These are phyloP conservation scores for Euphorbia corollata DNA, from an alignment of 441 rosid species.

Conservation along the genomic window DNA sequence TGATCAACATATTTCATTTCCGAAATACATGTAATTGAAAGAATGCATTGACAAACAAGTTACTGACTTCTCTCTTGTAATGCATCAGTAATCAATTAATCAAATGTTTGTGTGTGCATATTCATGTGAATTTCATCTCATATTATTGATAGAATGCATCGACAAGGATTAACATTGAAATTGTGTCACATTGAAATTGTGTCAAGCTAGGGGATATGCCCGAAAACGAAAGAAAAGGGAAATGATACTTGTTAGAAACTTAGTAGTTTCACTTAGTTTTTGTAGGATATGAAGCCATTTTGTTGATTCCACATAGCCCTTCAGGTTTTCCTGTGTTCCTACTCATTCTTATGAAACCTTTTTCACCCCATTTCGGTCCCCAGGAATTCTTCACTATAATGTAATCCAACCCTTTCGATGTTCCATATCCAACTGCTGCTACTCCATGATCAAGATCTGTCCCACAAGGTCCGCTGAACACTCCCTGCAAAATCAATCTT, in stretches of 20 bases:
- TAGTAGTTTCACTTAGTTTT: constrained; percentile 24
- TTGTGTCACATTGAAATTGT: constrained; percentile 1
- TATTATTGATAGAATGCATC: constrained; percentile 1
- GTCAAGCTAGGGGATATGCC: not conserved
- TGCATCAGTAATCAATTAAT: not conserved
- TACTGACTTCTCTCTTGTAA: not conserved
- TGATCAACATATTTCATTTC: not conserved
- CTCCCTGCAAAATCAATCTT: constrained; percentile 39
- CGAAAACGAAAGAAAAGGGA: not conserved
- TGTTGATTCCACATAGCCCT: constrained; percentile 75
- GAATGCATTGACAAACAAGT: no score
- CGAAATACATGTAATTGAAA: not conserved
- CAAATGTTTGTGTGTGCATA: not conserved
- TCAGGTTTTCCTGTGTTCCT: constrained; percentile 60
- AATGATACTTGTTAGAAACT: not conserved
- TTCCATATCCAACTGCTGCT: constrained; percentile 71
- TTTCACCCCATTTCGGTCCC: constrained; percentile 75
- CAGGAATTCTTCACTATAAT: constrained; percentile 71
- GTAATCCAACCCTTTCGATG: constrained; percentile 51
- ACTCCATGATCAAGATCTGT: constrained; percentile 68
- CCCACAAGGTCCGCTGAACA: constrained; percentile 60
- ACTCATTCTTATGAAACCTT: constrained; percentile 65
- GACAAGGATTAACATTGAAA: not conserved
- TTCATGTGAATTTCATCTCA: not conserved
- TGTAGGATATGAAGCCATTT: constrained; percentile 70